Base-by-base conservation (phyloP, 129 eudicot species). In the Logfia minima region DNA sequence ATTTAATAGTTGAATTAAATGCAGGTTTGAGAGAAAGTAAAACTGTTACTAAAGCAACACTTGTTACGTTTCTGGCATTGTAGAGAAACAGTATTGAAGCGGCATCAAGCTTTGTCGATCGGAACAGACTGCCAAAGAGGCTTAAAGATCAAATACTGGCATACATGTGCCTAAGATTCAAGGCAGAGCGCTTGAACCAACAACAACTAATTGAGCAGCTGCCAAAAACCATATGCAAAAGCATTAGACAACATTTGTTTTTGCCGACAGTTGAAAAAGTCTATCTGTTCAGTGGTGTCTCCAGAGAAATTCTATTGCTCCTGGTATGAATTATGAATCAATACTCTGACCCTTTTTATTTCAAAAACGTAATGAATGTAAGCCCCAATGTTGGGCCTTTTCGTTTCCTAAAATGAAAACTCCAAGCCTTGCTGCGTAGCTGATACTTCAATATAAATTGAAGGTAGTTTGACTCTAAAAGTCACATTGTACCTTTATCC, bases 1-100 rank as follows among this genome's bases (percentile, higher is more conserved):
- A 17, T 23, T 56, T 65, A 35, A 52, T 34, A 73, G 79, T 63
- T 64, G 10, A 22, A 48, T 16, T 64, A 52, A 1, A 24, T 43
- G 63, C 9, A 17, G 77, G 59, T 75, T 81, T 58, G 29, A 67
- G 28, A 68, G 23, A 75, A 61, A 59, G 66, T 68, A 75, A 75
- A n/a, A 75, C 68, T 34, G 45, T 41, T 17, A 32, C 51, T 1
- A 59, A 68, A 67, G 37, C 65, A 19, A 75, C 4, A n/a, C 41
- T 10, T 64, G 41, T 75, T 58, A n/a, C 60, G 62, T 70, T 71
- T 63, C 37, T 63, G 70, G 34, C 31, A 13, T 61, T 83, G 83
- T 66, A 93, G 98, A 90, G 98, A 79, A 88, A 87, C 65, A 93
- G 97, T 88, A 90, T 93, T 23, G 96, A 93, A 83, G 89, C 98